A percentile compares a stretch with the other conserved stretches of the same genome.
Evolutionary conservation across 179 eudicot species (phyloP).

Genomic region (Spinacia oleracea): DNA sequence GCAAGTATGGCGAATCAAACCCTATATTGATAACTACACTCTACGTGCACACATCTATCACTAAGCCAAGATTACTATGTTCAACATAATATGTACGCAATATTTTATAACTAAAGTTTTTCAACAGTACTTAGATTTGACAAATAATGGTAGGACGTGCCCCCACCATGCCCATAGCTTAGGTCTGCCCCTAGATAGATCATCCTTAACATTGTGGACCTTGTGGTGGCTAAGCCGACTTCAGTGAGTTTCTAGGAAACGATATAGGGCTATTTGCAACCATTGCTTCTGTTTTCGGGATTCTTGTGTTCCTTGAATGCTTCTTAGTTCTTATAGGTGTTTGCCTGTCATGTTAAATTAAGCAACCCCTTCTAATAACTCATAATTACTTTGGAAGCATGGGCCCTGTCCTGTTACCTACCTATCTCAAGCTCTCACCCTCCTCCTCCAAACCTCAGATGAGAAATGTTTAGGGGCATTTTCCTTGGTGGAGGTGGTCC

Average conservation of each 20-base stretch:
- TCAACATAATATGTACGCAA: no score
- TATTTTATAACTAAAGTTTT: no score
- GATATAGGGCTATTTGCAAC: background rate
- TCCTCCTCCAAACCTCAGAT: background rate
- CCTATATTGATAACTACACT: no score
- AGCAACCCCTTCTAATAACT: background rate
- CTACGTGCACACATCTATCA: no score
- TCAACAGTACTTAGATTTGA: no score
- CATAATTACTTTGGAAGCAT: background rate
- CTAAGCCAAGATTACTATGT: no score
- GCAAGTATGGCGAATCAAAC: no score
- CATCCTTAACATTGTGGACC: background rate
- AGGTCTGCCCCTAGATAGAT: no score
- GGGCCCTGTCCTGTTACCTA: background rate
- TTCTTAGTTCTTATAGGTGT: background rate
- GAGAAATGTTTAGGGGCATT: background rate
- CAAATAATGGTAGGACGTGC: no score
- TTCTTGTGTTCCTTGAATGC: background rate
- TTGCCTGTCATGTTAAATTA: background rate
- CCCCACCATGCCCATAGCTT: no score
- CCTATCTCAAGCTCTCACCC: background rate
- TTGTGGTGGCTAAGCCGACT: background rate
- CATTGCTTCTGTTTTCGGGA: background rate
- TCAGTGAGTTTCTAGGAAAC: background rate
- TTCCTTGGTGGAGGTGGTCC: background rate